A percentile compares a stretch with the other conserved stretches of the same genome.
phyloP scores from a whole-genome alignment of 306 rosid genomes.

The Elaeagnus macrophylla region DNA sequence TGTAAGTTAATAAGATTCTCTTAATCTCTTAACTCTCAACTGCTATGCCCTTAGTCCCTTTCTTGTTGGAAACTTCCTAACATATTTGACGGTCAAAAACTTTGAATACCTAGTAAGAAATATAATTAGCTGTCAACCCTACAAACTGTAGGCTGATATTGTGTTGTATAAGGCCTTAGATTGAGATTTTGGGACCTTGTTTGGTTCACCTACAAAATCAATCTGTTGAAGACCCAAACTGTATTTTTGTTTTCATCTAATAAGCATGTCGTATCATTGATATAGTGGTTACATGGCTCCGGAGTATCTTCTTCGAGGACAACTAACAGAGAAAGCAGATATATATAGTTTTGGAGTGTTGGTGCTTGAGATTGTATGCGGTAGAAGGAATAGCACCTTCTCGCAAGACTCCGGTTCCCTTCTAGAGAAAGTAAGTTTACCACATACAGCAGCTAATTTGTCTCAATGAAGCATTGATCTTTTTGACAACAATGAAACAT shows the following conservation, averaged over 20 bases:
- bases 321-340: conserved; percentile 81
- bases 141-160: too few relatives aligned
- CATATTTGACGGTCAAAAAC: too few relatives aligned
- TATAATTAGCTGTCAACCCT: too few relatives aligned
- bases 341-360: conserved; percentile 74
- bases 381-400: conserved; percentile 59
- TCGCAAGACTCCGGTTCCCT: conserved; percentile 51
- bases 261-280: background rate
- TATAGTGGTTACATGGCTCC: conserved; percentile 91
- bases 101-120: too few relatives aligned
- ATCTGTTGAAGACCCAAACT: background rate
- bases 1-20: conserved; percentile 34
- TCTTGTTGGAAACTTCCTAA: too few relatives aligned
- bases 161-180: too few relatives aligned
- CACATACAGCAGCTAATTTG: too few relatives aligned
- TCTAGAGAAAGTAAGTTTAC: conserved; percentile 40
- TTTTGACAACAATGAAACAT: conserved; percentile 5
- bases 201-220: too few relatives aligned
- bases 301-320: conserved; percentile 76
- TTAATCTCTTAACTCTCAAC: too few relatives aligned
- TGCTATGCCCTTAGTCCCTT: too few relatives aligned
- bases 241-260: background rate
- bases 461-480: background rate
- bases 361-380: conserved; percentile 69
- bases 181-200: too few relatives aligned